Percentiles rank a stretch among this genome's conserved stretches.
These are phyloP conservation scores for Trifolium dubium DNA, from an alignment of 306 rosid species.

Conservation along the genomic window DNA sequence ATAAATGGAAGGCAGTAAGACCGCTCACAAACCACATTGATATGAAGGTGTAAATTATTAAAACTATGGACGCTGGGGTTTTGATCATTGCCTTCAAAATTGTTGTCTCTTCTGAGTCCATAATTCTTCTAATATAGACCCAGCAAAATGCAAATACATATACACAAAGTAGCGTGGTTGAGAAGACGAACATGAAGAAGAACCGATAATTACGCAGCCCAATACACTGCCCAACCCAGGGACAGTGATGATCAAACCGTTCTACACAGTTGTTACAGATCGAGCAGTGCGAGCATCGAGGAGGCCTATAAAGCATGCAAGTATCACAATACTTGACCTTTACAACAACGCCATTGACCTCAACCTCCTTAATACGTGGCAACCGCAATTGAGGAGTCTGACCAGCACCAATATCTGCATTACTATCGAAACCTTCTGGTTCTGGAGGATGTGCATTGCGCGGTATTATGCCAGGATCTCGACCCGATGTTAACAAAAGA, in stretches of 20 bases:
- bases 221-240: constrained; percentile 99
- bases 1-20: constrained; percentile 97
- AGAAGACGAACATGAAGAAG: constrained; percentile 99
- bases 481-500: constrained; percentile 86
- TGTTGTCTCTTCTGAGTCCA: constrained; percentile 65
- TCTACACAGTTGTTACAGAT: constrained; percentile 98
- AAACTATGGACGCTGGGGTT: constrained; percentile 94
- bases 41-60: constrained; percentile 88
- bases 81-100: constrained; percentile 95
- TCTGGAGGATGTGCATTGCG: constrained; percentile 97
- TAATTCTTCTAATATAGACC: constrained; percentile 84
- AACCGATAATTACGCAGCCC: constrained; percentile 97
- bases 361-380: constrained; percentile 91
- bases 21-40: constrained; percentile 99
- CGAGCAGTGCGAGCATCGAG: constrained; percentile 98
- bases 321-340: constrained; percentile 96
- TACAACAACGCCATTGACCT: constrained; percentile 74
- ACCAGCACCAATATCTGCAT: constrained; percentile 70
- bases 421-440: constrained; percentile 82
- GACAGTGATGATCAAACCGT: constrained; percentile 97
- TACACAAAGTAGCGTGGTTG: constrained; percentile 89
- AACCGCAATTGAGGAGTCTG: constrained; percentile 93
- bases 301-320: constrained; percentile 99
- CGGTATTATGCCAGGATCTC: constrained; percentile 99
- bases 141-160: constrained; percentile 96